A percentile compares a stretch with the other conserved stretches of the same genome.
Evolutionary conservation across 306 rosid species (phyloP).

Genomic region (Macrotyloma uniflorum): DNA sequence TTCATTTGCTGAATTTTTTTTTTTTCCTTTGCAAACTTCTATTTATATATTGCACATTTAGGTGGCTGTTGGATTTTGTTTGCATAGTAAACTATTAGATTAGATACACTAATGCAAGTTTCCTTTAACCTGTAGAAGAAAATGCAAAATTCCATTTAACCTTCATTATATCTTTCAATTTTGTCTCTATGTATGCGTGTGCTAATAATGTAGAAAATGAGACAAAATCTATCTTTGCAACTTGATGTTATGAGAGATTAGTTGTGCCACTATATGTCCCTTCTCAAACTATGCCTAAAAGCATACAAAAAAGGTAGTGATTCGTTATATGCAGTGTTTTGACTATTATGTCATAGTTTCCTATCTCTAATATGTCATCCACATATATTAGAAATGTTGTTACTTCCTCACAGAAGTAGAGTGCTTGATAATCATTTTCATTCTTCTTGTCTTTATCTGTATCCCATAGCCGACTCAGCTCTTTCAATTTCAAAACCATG

Average conservation of each 20-base stretch:
- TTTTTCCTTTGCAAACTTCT: neutral
- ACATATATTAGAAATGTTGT: neutral
- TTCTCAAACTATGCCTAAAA: neutral
- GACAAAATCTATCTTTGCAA: neutral
- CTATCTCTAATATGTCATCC: neutral
- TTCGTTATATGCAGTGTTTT: neutral
- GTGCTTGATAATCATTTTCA: neutral
- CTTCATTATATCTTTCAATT: neutral
- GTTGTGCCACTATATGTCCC: neutral
- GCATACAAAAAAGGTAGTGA: neutral
- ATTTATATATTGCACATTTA: neutral
- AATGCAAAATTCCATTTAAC: neutral
- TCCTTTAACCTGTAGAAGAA: conserved; percentile 2
- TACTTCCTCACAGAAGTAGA: neutral
- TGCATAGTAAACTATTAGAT: neutral
- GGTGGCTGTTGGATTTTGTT: conserved; percentile 10
- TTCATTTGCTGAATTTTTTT: neutral
- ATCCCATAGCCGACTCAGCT: neutral
- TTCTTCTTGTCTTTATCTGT: neutral
- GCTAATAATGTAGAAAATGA: neutral
- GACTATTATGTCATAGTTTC: neutral
- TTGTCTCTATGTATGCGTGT: neutral
- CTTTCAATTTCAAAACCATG: neutral
- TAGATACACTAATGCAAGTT: neutral
- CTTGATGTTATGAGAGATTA: neutral